These are phyloP conservation scores for Bondarzewia mesenterica DNA, from an alignment of 1,284 basidiomycete species.

Conservation along the genomic window DNA sequence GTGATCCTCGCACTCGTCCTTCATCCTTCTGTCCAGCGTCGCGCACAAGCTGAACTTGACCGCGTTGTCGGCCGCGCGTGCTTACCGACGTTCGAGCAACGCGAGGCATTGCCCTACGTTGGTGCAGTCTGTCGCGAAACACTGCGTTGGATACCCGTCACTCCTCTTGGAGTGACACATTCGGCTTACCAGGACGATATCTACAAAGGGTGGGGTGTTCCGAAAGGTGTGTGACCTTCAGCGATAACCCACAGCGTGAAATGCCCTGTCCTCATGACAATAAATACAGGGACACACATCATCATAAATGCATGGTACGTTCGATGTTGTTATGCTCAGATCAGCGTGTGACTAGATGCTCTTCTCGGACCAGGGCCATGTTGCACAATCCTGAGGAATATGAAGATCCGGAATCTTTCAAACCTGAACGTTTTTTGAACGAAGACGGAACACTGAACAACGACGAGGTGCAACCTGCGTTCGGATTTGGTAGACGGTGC, in stretches of 20 bases:
- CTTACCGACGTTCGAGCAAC: background rate
- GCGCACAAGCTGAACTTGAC: background rate
- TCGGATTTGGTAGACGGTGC: background rate
- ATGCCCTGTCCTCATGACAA: too few species aligned
- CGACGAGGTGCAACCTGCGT: background rate
- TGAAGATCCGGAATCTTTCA: background rate
- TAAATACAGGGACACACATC: background rate
- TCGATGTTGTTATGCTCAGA: background rate
- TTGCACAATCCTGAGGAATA: background rate
- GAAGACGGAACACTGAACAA: background rate
- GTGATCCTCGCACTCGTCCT: background rate
- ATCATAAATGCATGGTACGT: background rate
- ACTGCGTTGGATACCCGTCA: background rate
- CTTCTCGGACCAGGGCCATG: background rate
- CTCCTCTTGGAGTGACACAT: background rate
- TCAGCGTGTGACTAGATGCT: background rate
- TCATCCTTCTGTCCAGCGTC: background rate
- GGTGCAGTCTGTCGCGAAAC: background rate
- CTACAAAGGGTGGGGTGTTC: background rate
- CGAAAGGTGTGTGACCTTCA: background rate
- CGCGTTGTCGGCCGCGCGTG: background rate
- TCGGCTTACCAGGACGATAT: background rate
- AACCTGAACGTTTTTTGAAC: background rate
- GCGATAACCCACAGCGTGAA: background rate
- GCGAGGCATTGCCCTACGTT: background rate